A percentile compares a stretch with the other conserved stretches of the same genome.
Conservation (phyloP, 2,329 filamentous ascomycete species). For the Berkeleyomyces rouxiae region DNA sequence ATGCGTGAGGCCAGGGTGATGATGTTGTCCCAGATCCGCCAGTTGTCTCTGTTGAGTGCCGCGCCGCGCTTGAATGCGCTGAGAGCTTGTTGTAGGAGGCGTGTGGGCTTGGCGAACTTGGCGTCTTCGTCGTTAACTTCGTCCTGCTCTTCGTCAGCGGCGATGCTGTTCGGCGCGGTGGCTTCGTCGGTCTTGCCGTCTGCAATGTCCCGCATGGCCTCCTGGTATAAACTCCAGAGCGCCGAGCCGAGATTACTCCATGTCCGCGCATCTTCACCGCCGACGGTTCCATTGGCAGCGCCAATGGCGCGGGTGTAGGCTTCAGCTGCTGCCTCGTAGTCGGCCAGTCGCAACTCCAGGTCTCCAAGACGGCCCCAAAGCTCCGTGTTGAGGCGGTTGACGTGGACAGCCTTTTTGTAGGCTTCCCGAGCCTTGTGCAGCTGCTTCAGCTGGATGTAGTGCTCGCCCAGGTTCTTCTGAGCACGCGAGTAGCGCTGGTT, state of each 20-base stretch:
- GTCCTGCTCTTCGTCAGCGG: conserved; percentile 13
- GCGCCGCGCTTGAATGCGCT: conserved; percentile 77
- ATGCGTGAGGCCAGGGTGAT: conserved; percentile 71
- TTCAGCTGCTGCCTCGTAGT: conserved; percentile 64
- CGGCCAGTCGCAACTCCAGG: conserved; percentile 59
- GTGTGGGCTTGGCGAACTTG: conserved; percentile 33
- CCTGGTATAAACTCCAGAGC: conserved; percentile 51
- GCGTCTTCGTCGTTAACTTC: conserved; percentile 17
- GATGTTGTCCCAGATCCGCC: conserved; percentile 93
- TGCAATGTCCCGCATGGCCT: conserved; percentile 26
- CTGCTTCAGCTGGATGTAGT: conserved; percentile 52
- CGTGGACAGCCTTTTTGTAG: conserved; percentile 58
- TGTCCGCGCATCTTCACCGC: conserved; percentile 76
- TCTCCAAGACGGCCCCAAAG: conserved; percentile 88
- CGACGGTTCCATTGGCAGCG: conserved; percentile 38
- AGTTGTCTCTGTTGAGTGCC: conserved; percentile 65
- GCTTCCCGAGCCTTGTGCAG: conserved; percentile 55
- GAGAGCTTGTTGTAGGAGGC: conserved; percentile 57
- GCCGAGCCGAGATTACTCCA: conserved; percentile 92
- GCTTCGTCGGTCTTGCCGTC: conserved; percentile 18
- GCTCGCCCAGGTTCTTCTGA: conserved; percentile 70
- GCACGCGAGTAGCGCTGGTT: conserved; percentile 67
- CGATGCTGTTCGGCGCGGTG: background rate
- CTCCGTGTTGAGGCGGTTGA: conserved; percentile 66
- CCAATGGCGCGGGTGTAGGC: conserved; percentile 73